phyloP scores from a whole-genome alignment of 306 rosid genomes.

The Pterocarpus macrocarpus region DNA sequence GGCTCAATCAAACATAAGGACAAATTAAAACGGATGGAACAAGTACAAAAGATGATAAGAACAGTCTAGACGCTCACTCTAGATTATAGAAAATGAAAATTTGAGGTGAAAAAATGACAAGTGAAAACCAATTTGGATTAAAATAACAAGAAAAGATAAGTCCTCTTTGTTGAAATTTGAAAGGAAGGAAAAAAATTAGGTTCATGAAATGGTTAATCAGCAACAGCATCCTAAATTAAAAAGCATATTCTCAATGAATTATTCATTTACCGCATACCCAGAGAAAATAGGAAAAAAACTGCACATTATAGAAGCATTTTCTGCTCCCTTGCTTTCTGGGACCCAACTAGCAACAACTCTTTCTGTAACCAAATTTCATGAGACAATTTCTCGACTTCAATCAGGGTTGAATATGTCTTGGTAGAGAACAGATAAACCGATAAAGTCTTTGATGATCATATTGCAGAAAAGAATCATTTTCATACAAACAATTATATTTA shows the following conservation, averaged over 20 bases:
- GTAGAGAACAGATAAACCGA: not conserved
- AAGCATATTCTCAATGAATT: constrained; percentile 14
- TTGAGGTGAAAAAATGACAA: constrained; percentile 13
- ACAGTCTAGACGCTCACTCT: not conserved
- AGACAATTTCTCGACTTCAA: constrained; percentile 1
- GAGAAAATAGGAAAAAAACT: not conserved
- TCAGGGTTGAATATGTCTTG: constrained; percentile 3
- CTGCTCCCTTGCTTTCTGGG: constrained; percentile 2
- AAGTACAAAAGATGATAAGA: constrained; percentile 24
- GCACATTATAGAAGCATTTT: constrained; percentile 22
- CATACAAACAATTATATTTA: constrained; percentile 2
- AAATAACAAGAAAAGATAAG: constrained; percentile 15
- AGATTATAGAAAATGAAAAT: not conserved
- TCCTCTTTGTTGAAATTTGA: not conserved
- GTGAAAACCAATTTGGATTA: constrained; percentile 20
- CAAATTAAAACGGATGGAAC: constrained; percentile 8
- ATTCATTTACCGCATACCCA: constrained; percentile 8
- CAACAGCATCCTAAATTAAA: not conserved
- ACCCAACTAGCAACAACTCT: constrained; percentile 9
- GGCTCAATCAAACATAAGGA: constrained; percentile 30
- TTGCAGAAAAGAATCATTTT: not conserved
- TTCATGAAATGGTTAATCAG: constrained; percentile 19
- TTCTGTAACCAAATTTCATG: constrained; percentile 17
- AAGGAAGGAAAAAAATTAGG: not conserved
- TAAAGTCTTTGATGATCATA: not conserved